Evolutionary conservation across 2,329 filamentous ascomycete species (phyloP).

Genomic region (Talaromyces verruculosus): DNA sequence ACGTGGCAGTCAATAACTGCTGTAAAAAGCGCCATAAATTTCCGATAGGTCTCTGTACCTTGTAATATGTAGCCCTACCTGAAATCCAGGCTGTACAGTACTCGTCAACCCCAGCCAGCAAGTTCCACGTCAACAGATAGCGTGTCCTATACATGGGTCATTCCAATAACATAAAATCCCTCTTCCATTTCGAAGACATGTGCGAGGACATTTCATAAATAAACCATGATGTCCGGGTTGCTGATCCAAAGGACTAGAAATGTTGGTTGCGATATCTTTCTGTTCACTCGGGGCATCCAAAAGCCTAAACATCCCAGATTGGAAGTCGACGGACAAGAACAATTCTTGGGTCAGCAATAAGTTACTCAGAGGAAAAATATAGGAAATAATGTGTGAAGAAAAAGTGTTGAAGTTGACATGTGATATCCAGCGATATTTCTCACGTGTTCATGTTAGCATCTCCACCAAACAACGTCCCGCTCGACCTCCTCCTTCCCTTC

Average conservation of each 20-base stretch:
- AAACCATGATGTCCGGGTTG: background rate
- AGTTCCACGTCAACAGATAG: constrained; percentile 19
- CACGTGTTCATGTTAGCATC: constrained; percentile 13
- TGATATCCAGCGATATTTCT: constrained; percentile 1
- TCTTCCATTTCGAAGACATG: background rate
- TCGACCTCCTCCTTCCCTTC: constrained; percentile 10
- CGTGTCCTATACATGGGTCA: constrained; percentile 13
- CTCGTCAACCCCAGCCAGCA: constrained; percentile 3
- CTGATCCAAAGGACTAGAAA: background rate
- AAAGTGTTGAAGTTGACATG: constrained; percentile 1
- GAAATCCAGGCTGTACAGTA: constrained; percentile 12
- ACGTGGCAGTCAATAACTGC: constrained; percentile 12
- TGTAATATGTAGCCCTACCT: constrained; percentile 19
- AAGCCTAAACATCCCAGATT: background rate
- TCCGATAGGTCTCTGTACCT: constrained; percentile 16
- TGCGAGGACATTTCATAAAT: constrained; percentile 7
- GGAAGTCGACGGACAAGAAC: background rate
- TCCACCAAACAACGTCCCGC: constrained; percentile 1
- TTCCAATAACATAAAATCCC: background rate
- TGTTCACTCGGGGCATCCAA: background rate
- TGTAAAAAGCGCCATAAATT: background rate
- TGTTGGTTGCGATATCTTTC: background rate
- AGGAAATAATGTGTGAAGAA: background rate
- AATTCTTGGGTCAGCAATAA: background rate
- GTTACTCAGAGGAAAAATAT: no score